Evolutionary conservation across 257 asterid genomes (phyloP).

Genomic region (Solanum bulbocastanum): DNA sequence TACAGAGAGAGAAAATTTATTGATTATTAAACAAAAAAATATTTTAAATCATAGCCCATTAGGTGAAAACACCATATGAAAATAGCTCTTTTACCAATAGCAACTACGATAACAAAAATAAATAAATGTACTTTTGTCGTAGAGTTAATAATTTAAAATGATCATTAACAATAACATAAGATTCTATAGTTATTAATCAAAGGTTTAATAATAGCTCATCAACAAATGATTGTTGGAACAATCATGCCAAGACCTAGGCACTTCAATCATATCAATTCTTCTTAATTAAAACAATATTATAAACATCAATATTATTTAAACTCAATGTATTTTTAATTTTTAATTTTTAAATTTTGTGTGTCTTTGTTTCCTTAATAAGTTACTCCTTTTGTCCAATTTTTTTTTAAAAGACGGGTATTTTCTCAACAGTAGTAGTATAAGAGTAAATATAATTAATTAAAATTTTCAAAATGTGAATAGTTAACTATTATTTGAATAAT

Average conservation of each 20-base stretch:
- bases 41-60: not conserved
- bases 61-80: not conserved
- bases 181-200: not conserved
- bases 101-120: slow-evolving; percentile 7
- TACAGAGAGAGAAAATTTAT: not conserved
- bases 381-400: not conserved
- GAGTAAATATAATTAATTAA: not conserved
- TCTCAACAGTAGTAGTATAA: not conserved
- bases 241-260: slow-evolving; percentile 4
- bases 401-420: not conserved
- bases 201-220: not conserved
- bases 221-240: slow-evolving; percentile 13
- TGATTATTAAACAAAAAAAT: not conserved
- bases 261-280: slow-evolving; percentile 11
- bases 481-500: not conserved
- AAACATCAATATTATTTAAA: not conserved
- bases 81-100: not conserved
- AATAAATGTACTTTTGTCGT: slow-evolving; percentile 1
- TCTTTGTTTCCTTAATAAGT: not conserved
- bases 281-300: not conserved
- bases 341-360: not conserved
- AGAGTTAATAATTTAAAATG: slow-evolving; percentile 4
- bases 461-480: not conserved
- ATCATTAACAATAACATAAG: not conserved
- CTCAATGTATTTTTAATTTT: not conserved